Evolutionary conservation across 306 rosid species (phyloP).

Genomic region (Medicago ruthenica): DNA sequence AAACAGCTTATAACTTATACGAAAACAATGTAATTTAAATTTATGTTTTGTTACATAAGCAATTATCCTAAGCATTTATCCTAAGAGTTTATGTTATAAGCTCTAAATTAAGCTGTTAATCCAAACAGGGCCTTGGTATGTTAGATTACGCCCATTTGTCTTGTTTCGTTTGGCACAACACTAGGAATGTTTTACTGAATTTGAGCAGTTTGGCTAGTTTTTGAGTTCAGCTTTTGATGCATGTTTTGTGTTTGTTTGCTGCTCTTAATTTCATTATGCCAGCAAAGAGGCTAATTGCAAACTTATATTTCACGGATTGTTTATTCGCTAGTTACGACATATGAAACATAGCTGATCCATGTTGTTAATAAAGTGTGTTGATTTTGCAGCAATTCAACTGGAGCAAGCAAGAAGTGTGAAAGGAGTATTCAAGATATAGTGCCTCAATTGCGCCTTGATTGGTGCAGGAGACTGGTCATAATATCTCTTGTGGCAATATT

Average conservation of each 20-base stretch:
- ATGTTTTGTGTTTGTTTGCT: not conserved
- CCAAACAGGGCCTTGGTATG: too few relatives aligned
- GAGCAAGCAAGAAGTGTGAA: not conserved
- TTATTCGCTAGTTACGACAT: not conserved
- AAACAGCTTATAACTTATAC: too few relatives aligned
- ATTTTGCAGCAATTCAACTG: constrained; percentile 1
- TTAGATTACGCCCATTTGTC: not conserved
- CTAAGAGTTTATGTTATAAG: too few relatives aligned
- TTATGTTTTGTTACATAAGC: too few relatives aligned
- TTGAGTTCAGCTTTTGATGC: not conserved
- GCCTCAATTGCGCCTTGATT: not conserved
- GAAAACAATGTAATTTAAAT: too few relatives aligned
- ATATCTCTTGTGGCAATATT: constrained; percentile 48
- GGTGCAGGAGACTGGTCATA: constrained; percentile 47
- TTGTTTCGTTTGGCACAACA: constrained; percentile 1
- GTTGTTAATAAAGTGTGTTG: constrained; percentile 13
- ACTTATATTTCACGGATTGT: not conserved
- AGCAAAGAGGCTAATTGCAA: not conserved
- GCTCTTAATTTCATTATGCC: constrained; percentile 14
- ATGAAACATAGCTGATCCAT: not conserved
- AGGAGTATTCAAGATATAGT: not conserved
- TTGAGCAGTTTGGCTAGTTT: not conserved
- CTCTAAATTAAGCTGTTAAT: too few relatives aligned
- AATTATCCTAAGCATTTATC: too few relatives aligned
- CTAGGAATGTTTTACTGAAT: not conserved